Evolutionary conservation across 139 green algal genomes (phyloP), one percentile per base, ranked within the genome.

Genomic region (Tetratostichococcus sp.): DNA sequence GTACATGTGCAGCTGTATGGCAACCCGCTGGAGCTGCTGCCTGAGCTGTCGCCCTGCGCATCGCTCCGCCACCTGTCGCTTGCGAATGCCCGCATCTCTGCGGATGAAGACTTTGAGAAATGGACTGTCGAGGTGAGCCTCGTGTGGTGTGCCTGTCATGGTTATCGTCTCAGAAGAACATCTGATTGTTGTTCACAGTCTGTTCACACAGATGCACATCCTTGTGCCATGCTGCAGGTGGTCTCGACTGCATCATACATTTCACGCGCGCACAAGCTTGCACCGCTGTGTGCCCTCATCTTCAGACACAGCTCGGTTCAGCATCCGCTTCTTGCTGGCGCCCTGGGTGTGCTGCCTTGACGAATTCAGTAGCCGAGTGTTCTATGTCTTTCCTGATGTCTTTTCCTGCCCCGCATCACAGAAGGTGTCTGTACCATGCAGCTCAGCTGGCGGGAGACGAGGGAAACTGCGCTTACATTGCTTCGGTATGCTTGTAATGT

Each of bases 11-110:
- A 92, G 73, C 83, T 98, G 66, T 91, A 86, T 76, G 89, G 85
- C 82, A 98, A 98, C 85, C 92, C 92, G 0, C 83, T 98, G 57
- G 94, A 98, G 78, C 95, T 95, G 81, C 86, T 98, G 57, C 94
- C 94, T 0, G 92, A 97, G 82, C 92, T 98, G 34, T 82, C 84
- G 3, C 89, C 89, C 32, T 94, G 88, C 71, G 71, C 72, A 0
- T 70, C 75, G 30, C 85, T 97, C 72, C 86, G 86, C 26, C 87
- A 88, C 69, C 80, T 98, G 57, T 92, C 90, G 25, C 67, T 80
- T 23, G 75, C 67, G 28, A 79, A 79, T 74, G 86, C 86, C 69
- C 59, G 76, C 34, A 80, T 87, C 28, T 50, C 32, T 67, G 65
- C 21, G n/a, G 57, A 79, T 31, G 67, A 23, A 50, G 66, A 62